A percentile compares a stretch with the other conserved stretches of the same genome.
Conservation (phyloP, 306 rosid genomes). For the Vachellia pachyceras region DNA sequence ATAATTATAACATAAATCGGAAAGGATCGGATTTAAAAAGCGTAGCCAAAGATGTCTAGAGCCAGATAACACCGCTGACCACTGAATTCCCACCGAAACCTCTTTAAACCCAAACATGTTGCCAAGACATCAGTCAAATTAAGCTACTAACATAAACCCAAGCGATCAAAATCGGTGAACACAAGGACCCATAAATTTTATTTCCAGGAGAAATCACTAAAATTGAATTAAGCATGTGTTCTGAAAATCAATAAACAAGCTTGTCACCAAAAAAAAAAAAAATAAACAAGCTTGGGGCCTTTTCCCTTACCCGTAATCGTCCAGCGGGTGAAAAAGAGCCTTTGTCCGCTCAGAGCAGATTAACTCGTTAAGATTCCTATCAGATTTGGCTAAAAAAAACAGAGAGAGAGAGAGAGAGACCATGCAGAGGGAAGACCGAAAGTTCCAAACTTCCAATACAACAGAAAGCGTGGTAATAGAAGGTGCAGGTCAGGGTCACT, state of each 20-base stretch:
- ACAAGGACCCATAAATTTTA: conserved; percentile 35
- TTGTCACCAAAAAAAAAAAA: no score
- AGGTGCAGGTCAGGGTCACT: conserved; percentile 52
- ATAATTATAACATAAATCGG: conserved; percentile 9
- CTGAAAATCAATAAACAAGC: conserved; percentile 24
- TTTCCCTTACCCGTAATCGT: conserved; percentile 54
- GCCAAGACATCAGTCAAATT: conserved; percentile 29
- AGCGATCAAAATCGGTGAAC: conserved; percentile 32
- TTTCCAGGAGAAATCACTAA: conserved; percentile 10
- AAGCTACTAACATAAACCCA: conserved; percentile 26
- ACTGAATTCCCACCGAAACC: conserved; percentile 31
- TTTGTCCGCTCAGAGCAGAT: conserved; percentile 56
- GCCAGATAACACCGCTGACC: conserved; percentile 5
- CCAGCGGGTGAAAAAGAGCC: conserved; percentile 46
- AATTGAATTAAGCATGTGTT: conserved; percentile 37
- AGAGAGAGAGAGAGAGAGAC: background rate
- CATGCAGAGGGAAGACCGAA: background rate
- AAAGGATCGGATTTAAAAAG: conserved; percentile 30
- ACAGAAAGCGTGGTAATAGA: conserved; percentile 41
- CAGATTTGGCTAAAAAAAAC: conserved; percentile 31
- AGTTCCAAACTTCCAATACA: background rate
- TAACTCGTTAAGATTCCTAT: conserved; percentile 56
- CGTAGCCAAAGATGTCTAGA: conserved; percentile 12
- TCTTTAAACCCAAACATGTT: conserved; percentile 40
- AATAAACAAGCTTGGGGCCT: background rate